phyloP scores from a whole-genome alignment of 2,329 filamentous ascomycete genomes.

The Epichloe glyceriae region DNA sequence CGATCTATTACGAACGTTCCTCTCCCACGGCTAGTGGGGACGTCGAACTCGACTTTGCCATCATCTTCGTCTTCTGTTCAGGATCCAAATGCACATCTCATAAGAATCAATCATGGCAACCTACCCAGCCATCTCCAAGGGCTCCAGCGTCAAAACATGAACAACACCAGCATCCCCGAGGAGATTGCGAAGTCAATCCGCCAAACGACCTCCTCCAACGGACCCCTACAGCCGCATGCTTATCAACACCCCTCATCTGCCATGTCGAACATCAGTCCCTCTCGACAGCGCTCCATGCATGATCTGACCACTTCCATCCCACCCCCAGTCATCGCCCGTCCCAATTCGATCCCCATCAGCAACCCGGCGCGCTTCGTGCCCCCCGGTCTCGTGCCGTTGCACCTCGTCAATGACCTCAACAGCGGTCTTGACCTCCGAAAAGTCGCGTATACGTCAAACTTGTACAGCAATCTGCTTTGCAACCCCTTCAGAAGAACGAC shows the following conservation, averaged over 20 bases:
- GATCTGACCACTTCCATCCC: neutral
- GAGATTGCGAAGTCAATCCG: neutral
- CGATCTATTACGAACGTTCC: neutral
- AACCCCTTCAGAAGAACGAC: too few relatives aligned
- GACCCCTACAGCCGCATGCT: neutral
- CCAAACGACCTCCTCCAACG: neutral
- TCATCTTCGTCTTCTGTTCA: neutral
- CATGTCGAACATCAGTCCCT: neutral
- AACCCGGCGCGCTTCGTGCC: neutral
- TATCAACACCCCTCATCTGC: neutral
- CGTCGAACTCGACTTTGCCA: too few relatives aligned
- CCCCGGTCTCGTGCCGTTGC: neutral
- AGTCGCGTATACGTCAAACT: neutral
- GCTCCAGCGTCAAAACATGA: neutral
- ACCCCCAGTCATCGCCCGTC: neutral
- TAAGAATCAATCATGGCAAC: neutral
- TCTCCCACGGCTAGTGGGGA: neutral
- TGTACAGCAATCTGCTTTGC: neutral
- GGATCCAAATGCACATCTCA: neutral
- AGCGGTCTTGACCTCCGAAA: neutral
- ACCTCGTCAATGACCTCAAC: neutral
- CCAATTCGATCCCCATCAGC: slow-evolving; percentile 1
- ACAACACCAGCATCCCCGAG: neutral
- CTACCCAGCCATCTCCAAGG: neutral
- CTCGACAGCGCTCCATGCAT: slow-evolving; percentile 3